Conservation (phyloP, 2,329 filamentous ascomycete species). For the Ploettnerulaceae sp. region DNA sequence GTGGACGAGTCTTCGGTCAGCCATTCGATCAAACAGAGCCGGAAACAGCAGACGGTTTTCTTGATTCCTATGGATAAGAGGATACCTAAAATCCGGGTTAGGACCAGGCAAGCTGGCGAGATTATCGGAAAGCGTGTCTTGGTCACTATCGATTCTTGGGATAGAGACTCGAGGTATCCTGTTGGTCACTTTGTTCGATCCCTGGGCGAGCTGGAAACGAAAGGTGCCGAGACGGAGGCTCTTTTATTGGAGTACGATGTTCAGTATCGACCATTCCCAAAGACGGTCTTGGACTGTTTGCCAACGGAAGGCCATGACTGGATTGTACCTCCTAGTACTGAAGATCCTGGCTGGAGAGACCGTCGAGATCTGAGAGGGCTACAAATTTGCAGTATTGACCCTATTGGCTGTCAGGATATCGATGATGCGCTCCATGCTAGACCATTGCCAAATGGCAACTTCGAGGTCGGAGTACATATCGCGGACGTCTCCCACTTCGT, state of each 20-base stretch:
- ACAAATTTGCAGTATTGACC: slow-evolving; percentile 95
- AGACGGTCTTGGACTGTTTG: slow-evolving; percentile 89
- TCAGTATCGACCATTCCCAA: slow-evolving; percentile 94
- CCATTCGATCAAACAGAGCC: slow-evolving; percentile 66
- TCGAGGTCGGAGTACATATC: slow-evolving; percentile 95
- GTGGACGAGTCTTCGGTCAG: slow-evolving; percentile 83
- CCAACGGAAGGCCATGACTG: slow-evolving; percentile 89
- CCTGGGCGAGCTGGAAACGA: slow-evolving; percentile 88
- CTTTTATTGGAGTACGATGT: slow-evolving; percentile 93
- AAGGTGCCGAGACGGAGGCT: slow-evolving; percentile 96
- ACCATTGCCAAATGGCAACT: slow-evolving; percentile 83
- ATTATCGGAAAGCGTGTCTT: slow-evolving; percentile 87
- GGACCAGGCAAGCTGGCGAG: slow-evolving; percentile 84
- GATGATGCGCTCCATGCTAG: slow-evolving; percentile 93
- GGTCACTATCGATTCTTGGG: slow-evolving; percentile 93
- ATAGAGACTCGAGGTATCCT: slow-evolving; percentile 86
- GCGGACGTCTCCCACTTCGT: slow-evolving; percentile 99
- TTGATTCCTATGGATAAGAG: slow-evolving; percentile 97
- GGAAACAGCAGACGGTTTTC: slow-evolving; percentile 89
- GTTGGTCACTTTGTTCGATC: slow-evolving; percentile 91
- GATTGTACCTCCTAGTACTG: slow-evolving; percentile 75
- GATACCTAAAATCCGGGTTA: slow-evolving; percentile 90
- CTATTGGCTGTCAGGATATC: slow-evolving; percentile 93
- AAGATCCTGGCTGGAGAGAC: slow-evolving; percentile 82
- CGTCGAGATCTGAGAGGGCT: slow-evolving; percentile 79